Base-by-base conservation (phyloP, 805 yeast species). In the Teunomyces barrocoloradensis region DNA sequence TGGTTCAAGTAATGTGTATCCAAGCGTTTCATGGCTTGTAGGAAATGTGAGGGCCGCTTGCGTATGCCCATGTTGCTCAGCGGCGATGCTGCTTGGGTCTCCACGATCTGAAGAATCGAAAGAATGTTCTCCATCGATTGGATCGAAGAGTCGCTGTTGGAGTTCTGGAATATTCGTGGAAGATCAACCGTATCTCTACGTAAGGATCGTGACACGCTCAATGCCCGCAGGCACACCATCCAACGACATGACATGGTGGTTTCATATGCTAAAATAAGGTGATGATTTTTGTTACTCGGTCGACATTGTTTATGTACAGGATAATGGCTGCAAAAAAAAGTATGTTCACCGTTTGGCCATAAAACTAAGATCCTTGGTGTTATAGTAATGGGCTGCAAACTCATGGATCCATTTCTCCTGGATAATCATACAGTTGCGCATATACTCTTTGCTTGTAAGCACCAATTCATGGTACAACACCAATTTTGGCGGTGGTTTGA, bases 401-500 rank as follows among this genome's bases (percentile, higher is more conserved):
- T 87, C 91, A 1, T 63, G 63, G 12, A 91, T 65, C 94, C 96
- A 87, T 42, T 70, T 70, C 27, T 86, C 91, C 35, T 84, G 81
- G 3, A 87, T 72, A 0, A 89, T 80, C 64, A 87, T 79, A 58
- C 90, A 83, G 54, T 85, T 85, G 48, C 91, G 77, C 89, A 94
- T 88, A 64, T 82, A 92, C 68, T 91, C 97, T 61, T 85, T 88
- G 21, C 89, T 79, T 0, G 99, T 92, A 42, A 87, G 65, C 43
- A 92, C 85, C 56, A 92, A 69, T 51, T 92, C 95, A 58, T 90
- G 89, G 62, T 89, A 94, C 12, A 92, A 70, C 5, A 94, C 72
- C 45, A 80, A 71, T 53, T 80, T 85, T 3, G 91, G 85, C 0
- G 90, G 91, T 17, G 94, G 95, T 49, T 81, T 83, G 10, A 70